Evolutionary conservation across 1,284 basidiomycete genomes (phyloP).

Genomic region (Tilletiopsis washingtonensis): DNA sequence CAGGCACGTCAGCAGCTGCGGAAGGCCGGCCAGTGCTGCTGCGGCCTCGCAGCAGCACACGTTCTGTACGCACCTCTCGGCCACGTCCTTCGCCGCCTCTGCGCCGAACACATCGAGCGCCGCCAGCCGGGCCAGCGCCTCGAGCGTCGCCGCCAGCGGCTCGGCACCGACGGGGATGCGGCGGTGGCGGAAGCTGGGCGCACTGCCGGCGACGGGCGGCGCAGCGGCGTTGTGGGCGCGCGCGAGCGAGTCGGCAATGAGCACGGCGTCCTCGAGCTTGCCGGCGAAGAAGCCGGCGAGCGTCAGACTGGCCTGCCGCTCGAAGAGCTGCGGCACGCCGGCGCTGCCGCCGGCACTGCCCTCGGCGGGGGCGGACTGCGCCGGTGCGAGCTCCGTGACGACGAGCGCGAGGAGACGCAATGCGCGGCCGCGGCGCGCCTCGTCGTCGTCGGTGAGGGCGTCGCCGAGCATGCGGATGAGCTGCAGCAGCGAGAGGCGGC

Average conservation of each 20-base stretch:
- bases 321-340: slow-evolving; percentile 52
- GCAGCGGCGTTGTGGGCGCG: slow-evolving; percentile 17
- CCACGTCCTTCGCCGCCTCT: slow-evolving; percentile 62
- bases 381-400: slow-evolving; percentile 1
- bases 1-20: neutral
- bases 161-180: slow-evolving; percentile 20
- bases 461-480: slow-evolving; percentile 4
- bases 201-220: slow-evolving; percentile 24
- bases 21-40: neutral
- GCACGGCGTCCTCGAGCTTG: slow-evolving; percentile 74
- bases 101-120: slow-evolving; percentile 59
- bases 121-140: slow-evolving; percentile 63
- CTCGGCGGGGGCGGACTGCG: neutral
- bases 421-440: neutral
- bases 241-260: slow-evolving; percentile 27
- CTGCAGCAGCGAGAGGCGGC: neutral
- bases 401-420: slow-evolving; percentile 6
- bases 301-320: slow-evolving; percentile 65
- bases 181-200: slow-evolving; percentile 5
- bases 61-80: slow-evolving; percentile 58
- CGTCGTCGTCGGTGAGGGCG: slow-evolving; percentile 2
- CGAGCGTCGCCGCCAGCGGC: slow-evolving; percentile 51
- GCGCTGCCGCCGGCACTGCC: neutral
- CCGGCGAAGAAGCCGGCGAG: slow-evolving; percentile 73
- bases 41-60: neutral